These are phyloP conservation scores for Candida fluviatilis DNA, from an alignment of 805 yeast genomes.

Conservation along the genomic window DNA sequence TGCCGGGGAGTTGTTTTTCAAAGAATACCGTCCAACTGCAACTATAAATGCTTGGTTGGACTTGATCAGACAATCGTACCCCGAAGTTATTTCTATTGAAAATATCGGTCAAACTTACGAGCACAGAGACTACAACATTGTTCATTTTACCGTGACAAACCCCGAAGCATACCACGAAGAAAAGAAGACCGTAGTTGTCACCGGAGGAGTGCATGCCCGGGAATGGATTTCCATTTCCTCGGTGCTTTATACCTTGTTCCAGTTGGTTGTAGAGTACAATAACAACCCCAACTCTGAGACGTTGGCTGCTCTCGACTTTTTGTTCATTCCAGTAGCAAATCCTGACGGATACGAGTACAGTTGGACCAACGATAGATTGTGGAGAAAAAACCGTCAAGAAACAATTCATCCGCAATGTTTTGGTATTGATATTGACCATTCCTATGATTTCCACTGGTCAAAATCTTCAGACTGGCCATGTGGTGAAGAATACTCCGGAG, in stretches of 20 bases:
- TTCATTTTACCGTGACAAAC: slow-evolving; percentile 53
- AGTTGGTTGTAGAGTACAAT: slow-evolving; percentile 26
- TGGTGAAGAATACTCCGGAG: slow-evolving; percentile 81
- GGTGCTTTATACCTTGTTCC: slow-evolving; percentile 51
- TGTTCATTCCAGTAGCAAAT: slow-evolving; percentile 78
- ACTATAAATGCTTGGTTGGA: slow-evolving; percentile 74
- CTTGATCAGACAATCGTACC: slow-evolving; percentile 54
- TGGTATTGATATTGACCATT: slow-evolving; percentile 86
- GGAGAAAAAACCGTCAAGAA: slow-evolving; percentile 86
- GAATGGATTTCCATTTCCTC: slow-evolving; percentile 84
- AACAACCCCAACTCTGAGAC: slow-evolving; percentile 26
- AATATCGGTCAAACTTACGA: slow-evolving; percentile 73
- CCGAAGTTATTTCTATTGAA: slow-evolving; percentile 59
- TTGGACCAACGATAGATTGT: slow-evolving; percentile 75
- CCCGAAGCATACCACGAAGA: slow-evolving; percentile 31
- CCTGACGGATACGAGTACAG: slow-evolving; percentile 89
- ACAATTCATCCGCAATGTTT: slow-evolving; percentile 59
- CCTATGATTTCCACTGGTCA: slow-evolving; percentile 73
- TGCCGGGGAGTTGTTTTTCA: slow-evolving; percentile 57
- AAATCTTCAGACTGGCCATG: slow-evolving; percentile 64
- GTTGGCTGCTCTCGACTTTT: slow-evolving; percentile 60
- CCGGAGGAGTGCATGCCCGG: slow-evolving; percentile 86
- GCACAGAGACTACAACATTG: slow-evolving; percentile 63
- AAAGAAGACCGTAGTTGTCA: slow-evolving; percentile 63
- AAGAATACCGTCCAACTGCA: slow-evolving; percentile 61